phyloP scores from a whole-genome alignment of 2,329 filamentous ascomycete species.

The Trichophyton rubrum region DNA sequence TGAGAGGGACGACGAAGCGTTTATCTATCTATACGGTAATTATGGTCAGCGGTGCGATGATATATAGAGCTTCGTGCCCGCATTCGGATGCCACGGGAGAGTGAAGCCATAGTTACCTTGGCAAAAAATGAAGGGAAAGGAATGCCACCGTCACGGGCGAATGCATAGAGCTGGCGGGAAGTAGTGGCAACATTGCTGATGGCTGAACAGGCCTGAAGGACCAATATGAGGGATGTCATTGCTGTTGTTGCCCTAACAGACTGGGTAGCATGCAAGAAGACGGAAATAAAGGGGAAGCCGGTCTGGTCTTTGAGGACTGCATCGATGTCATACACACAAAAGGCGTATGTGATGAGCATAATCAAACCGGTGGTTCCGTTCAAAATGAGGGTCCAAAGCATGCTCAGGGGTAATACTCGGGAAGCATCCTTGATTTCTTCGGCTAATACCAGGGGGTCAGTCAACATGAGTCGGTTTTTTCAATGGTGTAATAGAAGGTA shows the following conservation, averaged over 20 bases:
- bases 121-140: conserved; percentile 20
- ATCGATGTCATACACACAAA: conserved; percentile 24
- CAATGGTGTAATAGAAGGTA: neutral
- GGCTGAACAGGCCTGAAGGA: conserved; percentile 20
- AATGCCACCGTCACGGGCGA: conserved; percentile 25
- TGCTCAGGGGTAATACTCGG: conserved; percentile 24
- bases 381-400: conserved; percentile 24
- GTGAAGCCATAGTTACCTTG: neutral
- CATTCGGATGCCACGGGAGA: no score
- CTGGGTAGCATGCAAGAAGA: conserved; percentile 37
- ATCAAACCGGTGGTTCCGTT: conserved; percentile 28
- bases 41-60: neutral
- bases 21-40: conserved; percentile 6
- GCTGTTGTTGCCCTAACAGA: conserved; percentile 24
- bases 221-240: conserved; percentile 23
- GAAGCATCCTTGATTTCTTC: conserved; percentile 30
- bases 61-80: neutral
- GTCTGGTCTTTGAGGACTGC: conserved; percentile 22
- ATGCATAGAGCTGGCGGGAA: conserved; percentile 24
- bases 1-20: conserved; percentile 17
- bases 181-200: conserved; percentile 24
- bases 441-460: conserved; percentile 18
- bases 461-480: neutral
- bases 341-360: conserved; percentile 25
- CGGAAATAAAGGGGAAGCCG: conserved; percentile 27